A percentile compares a stretch with the other conserved stretches of the same genome.
phyloP scores from a whole-genome alignment of 2,329 filamentous ascomycete genomes.

The Raffaelea arxii region DNA sequence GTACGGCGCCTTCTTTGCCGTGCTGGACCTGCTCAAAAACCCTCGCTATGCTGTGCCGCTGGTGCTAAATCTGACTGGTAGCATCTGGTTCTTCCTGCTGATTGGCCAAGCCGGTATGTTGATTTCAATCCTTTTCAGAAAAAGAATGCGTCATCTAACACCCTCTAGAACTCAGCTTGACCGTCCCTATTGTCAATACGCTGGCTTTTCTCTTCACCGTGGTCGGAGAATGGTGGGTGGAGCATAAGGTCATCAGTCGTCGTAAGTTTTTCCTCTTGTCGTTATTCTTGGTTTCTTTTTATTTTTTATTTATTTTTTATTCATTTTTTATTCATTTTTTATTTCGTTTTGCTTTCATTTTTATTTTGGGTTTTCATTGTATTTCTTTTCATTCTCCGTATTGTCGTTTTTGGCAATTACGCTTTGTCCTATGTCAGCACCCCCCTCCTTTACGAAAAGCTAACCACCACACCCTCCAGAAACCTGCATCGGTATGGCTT shows the following conservation, averaged over 20 bases:
- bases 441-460: background rate
- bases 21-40: constrained; percentile 67
- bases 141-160: no score
- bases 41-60: constrained; percentile 79
- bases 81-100: constrained; percentile 91
- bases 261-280: constrained; percentile 37
- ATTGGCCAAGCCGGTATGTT: constrained; percentile 81
- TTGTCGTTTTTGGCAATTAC: background rate
- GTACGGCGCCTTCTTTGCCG: constrained; percentile 60
- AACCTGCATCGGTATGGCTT: constrained; percentile 71
- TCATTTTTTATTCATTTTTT: background rate
- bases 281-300: background rate
- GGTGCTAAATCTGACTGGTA: constrained; percentile 81
- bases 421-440: background rate
- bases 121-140: background rate
- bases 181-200: constrained; percentile 90
- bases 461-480: constrained; percentile 36
- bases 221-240: constrained; percentile 88
- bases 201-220: constrained; percentile 95
- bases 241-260: constrained; percentile 78
- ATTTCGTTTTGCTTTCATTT: background rate
- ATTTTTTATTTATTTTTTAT: background rate
- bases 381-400: no score
- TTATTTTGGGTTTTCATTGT: background rate
- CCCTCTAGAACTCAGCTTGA: constrained; percentile 70